phyloP scores from a whole-genome alignment of 768 basidiomycete genomes.

The Boletus pseudo-olivaceus region DNA sequence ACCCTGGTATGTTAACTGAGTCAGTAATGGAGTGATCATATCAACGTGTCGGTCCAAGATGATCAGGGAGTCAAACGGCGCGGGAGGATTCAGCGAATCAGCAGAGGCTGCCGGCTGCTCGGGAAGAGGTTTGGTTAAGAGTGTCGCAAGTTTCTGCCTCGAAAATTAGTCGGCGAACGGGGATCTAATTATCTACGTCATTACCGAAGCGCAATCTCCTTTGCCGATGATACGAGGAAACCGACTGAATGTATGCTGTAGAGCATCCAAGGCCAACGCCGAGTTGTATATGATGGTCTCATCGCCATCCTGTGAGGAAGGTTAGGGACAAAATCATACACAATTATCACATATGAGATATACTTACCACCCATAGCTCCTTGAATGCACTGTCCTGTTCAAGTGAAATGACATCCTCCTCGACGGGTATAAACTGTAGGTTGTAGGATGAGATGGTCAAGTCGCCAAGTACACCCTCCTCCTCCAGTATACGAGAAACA shows the following conservation, averaged over 20 bases:
- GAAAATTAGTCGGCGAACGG: slow-evolving; percentile 9
- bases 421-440: slow-evolving; percentile 90
- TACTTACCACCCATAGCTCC: slow-evolving; percentile 86
- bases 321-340: not conserved
- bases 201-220: slow-evolving; percentile 80
- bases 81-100: slow-evolving; percentile 44
- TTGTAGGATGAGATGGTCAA: slow-evolving; percentile 83
- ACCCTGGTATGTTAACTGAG: slow-evolving; percentile 95
- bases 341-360: not conserved
- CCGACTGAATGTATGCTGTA: slow-evolving; percentile 81
- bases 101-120: slow-evolving; percentile 39
- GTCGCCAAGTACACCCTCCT: slow-evolving; percentile 98
- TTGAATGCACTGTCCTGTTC: slow-evolving; percentile 84
- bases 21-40: slow-evolving; percentile 93
- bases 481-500: slow-evolving; percentile 82
- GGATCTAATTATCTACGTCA: slow-evolving; percentile 11
- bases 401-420: slow-evolving; percentile 88
- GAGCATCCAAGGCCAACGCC: slow-evolving; percentile 75
- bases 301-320: slow-evolving; percentile 73
- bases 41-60: slow-evolving; percentile 88
- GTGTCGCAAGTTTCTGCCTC: slow-evolving; percentile 66
- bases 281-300: slow-evolving; percentile 88
- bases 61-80: slow-evolving; percentile 80
- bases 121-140: slow-evolving; percentile 60
- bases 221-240: slow-evolving; percentile 94